These are phyloP conservation scores for Oryza australiensis DNA, from an alignment of 176 grass and related monocot genomes.

Conservation along the genomic window DNA sequence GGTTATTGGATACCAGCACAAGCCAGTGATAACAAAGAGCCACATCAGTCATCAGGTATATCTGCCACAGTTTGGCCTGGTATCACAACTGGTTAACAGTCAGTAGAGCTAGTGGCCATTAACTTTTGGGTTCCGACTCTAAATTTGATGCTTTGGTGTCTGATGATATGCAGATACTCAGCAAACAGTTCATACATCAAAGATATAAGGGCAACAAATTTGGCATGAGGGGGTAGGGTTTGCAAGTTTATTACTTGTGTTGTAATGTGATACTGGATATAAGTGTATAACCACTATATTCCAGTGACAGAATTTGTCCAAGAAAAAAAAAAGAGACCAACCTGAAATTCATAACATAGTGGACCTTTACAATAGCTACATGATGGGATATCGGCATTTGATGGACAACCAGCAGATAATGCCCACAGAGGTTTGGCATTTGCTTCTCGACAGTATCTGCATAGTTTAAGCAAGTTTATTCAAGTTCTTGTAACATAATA, in stretches of 20 bases:
- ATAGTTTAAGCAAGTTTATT: slow-evolving; percentile 20
- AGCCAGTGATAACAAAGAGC: neutral
- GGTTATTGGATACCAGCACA: slow-evolving; percentile 11
- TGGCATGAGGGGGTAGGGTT: neutral
- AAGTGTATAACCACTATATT: neutral
- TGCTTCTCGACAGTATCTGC: slow-evolving; percentile 77
- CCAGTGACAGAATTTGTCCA: neutral
- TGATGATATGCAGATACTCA: neutral
- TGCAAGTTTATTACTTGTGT: neutral
- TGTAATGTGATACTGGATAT: neutral
- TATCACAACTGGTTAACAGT: slow-evolving; percentile 24
- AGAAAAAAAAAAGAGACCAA: slow-evolving; percentile 31
- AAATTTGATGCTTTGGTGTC: neutral
- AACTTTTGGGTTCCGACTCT: neutral
- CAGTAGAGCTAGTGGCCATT: neutral
- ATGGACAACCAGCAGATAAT: slow-evolving; percentile 60
- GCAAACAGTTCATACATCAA: neutral
- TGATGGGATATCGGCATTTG: slow-evolving; percentile 59
- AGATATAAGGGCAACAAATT: neutral
- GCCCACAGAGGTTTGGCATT: slow-evolving; percentile 84
- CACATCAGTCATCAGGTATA: neutral
- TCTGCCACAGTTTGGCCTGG: neutral
- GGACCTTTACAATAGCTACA: slow-evolving; percentile 80
- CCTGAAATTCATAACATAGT: slow-evolving; percentile 94
- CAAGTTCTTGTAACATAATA: neutral